These are phyloP conservation scores for Candida tammaniensis DNA, from an alignment of 805 yeast genomes.

Conservation along the genomic window DNA sequence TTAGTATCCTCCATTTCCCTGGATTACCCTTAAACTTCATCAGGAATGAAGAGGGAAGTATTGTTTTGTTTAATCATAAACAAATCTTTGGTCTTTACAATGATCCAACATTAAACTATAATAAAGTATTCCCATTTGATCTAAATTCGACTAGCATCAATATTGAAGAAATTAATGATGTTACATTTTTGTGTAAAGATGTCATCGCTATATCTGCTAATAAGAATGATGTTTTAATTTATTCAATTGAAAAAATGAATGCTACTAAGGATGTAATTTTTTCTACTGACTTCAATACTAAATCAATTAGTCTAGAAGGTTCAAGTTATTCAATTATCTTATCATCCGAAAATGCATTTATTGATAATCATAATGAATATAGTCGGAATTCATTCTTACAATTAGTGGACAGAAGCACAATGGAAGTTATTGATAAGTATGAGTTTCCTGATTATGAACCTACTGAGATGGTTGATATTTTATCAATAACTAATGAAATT, in stretches of 20 bases:
- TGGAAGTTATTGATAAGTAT: constrained; percentile 12
- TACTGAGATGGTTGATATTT: constrained; percentile 19
- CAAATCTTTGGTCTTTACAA: constrained; percentile 9
- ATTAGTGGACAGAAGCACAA: constrained; percentile 14
- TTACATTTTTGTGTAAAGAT: constrained; percentile 9
- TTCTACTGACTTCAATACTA: constrained; percentile 17
- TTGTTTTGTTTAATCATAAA: constrained; percentile 14
- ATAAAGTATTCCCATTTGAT: constrained; percentile 6
- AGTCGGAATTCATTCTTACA: constrained; percentile 15
- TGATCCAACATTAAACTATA: constrained; percentile 10
- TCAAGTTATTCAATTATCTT: constrained; percentile 14
- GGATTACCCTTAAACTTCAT: constrained; percentile 16
- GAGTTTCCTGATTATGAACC: constrained; percentile 10
- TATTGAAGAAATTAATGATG: constrained; percentile 11
- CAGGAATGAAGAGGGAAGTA: constrained; percentile 4
- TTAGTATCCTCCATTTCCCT: constrained; percentile 4
- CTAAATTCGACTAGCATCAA: neutral
- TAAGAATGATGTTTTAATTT: constrained; percentile 7
- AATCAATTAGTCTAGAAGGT: constrained; percentile 13
- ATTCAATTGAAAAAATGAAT: constrained; percentile 2
- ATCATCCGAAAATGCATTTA: constrained; percentile 15
- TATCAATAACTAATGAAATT: constrained; percentile 6
- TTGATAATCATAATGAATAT: constrained; percentile 12
- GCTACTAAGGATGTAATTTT: constrained; percentile 10
- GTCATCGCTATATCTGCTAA: constrained; percentile 9